Conservation (phyloP, 441 rosid species). For the Metrosideros polymorpha region DNA sequence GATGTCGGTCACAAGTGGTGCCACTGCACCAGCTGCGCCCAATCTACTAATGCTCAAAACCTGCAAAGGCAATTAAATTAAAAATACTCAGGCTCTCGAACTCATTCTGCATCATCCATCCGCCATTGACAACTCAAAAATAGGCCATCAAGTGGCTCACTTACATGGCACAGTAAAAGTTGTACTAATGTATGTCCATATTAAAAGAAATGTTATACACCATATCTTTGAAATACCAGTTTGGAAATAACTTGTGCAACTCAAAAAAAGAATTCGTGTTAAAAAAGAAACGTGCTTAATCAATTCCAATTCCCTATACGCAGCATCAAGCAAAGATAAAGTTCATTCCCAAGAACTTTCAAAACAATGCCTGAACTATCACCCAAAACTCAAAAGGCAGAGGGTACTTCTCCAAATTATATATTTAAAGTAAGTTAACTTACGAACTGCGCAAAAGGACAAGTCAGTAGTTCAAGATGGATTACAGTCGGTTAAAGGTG, state of each 20-base stretch:
- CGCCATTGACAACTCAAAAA: not conserved
- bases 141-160: not conserved
- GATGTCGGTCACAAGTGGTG: constrained; percentile 91
- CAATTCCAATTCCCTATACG: not conserved
- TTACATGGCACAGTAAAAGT: not conserved
- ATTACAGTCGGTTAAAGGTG: not conserved
- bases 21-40: constrained; percentile 98
- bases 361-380: not conserved
- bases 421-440: not conserved
- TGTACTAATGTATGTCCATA: not conserved
- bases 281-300: not conserved
- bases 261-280: not conserved
- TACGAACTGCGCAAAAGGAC: not conserved
- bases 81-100: not conserved
- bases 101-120: not conserved
- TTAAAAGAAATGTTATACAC: not conserved
- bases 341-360: not conserved
- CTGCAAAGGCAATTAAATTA: constrained; percentile 34
- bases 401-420: not conserved
- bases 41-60: constrained; percentile 97
- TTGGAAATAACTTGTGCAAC: not conserved
- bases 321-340: not conserved
- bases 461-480: not conserved
- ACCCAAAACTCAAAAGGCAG: not conserved
- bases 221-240: not conserved